Percentiles rank a stretch among this genome's conserved stretches.
phyloP scores from a whole-genome alignment of 345 rosid genomes.

The Bretschneidera sinensis region DNA sequence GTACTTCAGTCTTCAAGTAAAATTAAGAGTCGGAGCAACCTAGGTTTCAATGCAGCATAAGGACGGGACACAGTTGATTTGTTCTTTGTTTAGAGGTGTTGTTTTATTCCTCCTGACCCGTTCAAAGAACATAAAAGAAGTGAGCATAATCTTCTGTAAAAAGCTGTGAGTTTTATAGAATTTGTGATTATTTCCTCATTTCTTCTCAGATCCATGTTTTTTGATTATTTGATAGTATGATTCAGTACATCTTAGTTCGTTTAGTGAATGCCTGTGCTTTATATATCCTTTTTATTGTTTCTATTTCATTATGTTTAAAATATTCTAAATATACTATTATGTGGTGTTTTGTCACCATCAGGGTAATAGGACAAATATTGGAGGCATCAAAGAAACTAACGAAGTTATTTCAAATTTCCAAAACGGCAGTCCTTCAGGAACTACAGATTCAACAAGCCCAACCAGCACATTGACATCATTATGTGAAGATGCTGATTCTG shows the following conservation, averaged over 20 bases:
- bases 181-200: too few species aligned
- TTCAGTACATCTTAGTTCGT: not conserved
- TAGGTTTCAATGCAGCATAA: not conserved
- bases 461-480: constrained; percentile 64
- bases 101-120: not conserved
- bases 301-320: not conserved
- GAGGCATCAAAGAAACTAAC: constrained; percentile 45
- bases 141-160: too few species aligned
- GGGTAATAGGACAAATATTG: constrained; percentile 59
- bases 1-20: too few species aligned
- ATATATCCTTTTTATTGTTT: constrained; percentile 11
- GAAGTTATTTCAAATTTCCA: constrained; percentile 27
- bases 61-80: not conserved
- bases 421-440: constrained; percentile 50
- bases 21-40: too few species aligned
- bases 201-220: too few species aligned
- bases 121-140: too few species aligned
- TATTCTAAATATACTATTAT: constrained; percentile 5
- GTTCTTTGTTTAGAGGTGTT: too few species aligned
- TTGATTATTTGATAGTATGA: not conserved
- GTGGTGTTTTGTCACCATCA: constrained; percentile 16
- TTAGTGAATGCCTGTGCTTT: not conserved
- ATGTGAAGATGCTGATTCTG: constrained; percentile 90
- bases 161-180: too few species aligned
- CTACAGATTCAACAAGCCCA: constrained; percentile 75